A percentile compares a stretch with the other conserved stretches of the same genome.
Conservation (phyloP, 345 rosid genomes). For the Murraya paniculata region DNA sequence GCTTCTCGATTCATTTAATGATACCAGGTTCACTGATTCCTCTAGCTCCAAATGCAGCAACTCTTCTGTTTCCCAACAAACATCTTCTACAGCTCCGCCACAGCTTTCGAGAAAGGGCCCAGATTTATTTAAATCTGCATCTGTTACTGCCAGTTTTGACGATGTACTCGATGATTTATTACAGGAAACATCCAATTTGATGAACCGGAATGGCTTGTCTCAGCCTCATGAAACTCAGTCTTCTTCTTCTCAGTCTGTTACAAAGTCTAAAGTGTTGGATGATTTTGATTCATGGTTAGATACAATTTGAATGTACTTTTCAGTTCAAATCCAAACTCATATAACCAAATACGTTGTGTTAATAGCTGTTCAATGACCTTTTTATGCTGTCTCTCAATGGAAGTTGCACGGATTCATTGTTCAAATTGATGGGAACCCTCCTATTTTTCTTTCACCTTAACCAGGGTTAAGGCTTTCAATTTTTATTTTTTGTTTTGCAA, state of each 20-base stretch:
- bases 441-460: background rate
- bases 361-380: background rate
- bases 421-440: background rate
- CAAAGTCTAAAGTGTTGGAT: slow-evolving; percentile 53
- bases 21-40: slow-evolving; percentile 27
- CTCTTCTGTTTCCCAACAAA: slow-evolving; percentile 1
- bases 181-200: slow-evolving; percentile 38
- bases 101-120: slow-evolving; percentile 16
- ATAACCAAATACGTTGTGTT: background rate
- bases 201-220: slow-evolving; percentile 16
- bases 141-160: slow-evolving; percentile 29
- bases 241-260: slow-evolving; percentile 7
- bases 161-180: slow-evolving; percentile 62
- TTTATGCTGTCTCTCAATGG: background rate
- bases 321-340: background rate
- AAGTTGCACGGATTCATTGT: background rate
- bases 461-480: background rate
- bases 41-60: slow-evolving; percentile 12
- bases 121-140: slow-evolving; percentile 10
- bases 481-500: too few relatives aligned
- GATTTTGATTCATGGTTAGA: slow-evolving; percentile 92
- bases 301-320: slow-evolving; percentile 39
- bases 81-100: slow-evolving; percentile 12
- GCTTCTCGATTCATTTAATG: slow-evolving; percentile 56
- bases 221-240: slow-evolving; percentile 4